Base-by-base conservation (phyloP, 1,284 basidiomycete species). In the Ustilago curta region DNA sequence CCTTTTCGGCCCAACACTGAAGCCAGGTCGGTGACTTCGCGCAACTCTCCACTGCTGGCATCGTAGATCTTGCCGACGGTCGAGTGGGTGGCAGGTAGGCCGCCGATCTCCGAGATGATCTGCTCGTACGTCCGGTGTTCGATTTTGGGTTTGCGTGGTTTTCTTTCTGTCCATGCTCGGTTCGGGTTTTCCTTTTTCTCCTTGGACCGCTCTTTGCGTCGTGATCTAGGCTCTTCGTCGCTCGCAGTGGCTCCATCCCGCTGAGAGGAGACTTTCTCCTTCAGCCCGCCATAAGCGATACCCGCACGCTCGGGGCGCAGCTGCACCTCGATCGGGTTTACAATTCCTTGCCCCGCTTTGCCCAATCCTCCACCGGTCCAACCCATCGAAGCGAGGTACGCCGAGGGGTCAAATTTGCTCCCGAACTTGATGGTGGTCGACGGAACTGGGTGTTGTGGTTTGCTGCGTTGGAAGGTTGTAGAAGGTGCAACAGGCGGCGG, bases 351-450 rank as follows among this genome's bases (percentile, higher is more conserved):
- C 3, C 83, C 83, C 8, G 77, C 48, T 35, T 74, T 79, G 11
- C 83, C 83, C 12, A 84, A 66, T 14, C 83, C 83, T 9, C 81
- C 82, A n/a, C 83, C 83, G 0, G 79, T 77, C 83, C 83, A 84
- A 35, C 83, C 83, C 81, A 84, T 84, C 31, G 76, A 70, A 3
- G 73, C 69, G 39, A 84, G 73, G 61, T 81, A 82, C 2, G 77
- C 79, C 5, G 78, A 75, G 0, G 82, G 78, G 45, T 83, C 80
- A 57, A 84, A 84, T 21, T 76, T 75, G 37, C 70, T 59, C 7
- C 75, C 76, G 48, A 81, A 74, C 19, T 72, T 72, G 57, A 77
- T 81, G 56, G 18, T 58, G 3, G 69, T 70, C 18, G 25, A 29
- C 1, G 71, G 62, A 3, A 31, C n/a, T 2, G 53, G 40, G n/a